These are phyloP conservation scores for Tolypocladium guangdongense DNA, from an alignment of 2,329 filamentous ascomycete species.

Conservation along the genomic window DNA sequence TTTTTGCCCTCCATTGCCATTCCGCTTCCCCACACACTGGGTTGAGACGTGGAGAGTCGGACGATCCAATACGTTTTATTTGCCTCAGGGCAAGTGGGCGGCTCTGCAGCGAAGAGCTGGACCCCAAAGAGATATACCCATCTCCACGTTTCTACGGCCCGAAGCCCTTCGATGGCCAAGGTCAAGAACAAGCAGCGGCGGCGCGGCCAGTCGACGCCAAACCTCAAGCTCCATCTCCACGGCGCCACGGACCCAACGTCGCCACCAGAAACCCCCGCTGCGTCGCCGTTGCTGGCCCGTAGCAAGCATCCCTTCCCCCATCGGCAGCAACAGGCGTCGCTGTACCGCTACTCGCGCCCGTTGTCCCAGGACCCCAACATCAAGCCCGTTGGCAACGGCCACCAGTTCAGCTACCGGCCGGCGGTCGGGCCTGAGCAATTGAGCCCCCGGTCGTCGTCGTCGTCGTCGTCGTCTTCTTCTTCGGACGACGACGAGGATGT, in stretches of 20 bases:
- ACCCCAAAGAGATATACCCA: not conserved
- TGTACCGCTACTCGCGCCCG: conserved; percentile 18
- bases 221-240: conserved; percentile 24
- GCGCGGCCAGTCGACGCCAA: conserved; percentile 30
- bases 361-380: conserved; percentile 28
- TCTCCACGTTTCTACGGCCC: conserved; percentile 2
- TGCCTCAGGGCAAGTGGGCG: not conserved
- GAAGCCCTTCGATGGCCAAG: conserved; percentile 7
- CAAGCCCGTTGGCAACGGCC: conserved; percentile 28
- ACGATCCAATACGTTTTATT: not conserved
- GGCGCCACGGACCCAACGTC: conserved; percentile 28
- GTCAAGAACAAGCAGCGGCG: conserved; percentile 10
- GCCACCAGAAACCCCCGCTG: conserved; percentile 36
- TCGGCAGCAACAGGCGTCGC: conserved; percentile 19
- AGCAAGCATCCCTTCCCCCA: conserved; percentile 11
- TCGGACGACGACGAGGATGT: conserved; percentile 10
- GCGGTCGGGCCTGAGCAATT: conserved; percentile 21
- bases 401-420: conserved; percentile 31
- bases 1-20: not conserved
- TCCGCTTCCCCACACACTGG: conserved; percentile 14
- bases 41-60: not conserved
- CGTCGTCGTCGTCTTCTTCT: conserved; percentile 18
- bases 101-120: not conserved
- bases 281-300: conserved; percentile 22
- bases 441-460: conserved; percentile 24